Evolutionary conservation across 179 eudicot genomes (phyloP), one percentile per base, ranked within the genome.

Genomic region (Heliamphora pulchella): DNA sequence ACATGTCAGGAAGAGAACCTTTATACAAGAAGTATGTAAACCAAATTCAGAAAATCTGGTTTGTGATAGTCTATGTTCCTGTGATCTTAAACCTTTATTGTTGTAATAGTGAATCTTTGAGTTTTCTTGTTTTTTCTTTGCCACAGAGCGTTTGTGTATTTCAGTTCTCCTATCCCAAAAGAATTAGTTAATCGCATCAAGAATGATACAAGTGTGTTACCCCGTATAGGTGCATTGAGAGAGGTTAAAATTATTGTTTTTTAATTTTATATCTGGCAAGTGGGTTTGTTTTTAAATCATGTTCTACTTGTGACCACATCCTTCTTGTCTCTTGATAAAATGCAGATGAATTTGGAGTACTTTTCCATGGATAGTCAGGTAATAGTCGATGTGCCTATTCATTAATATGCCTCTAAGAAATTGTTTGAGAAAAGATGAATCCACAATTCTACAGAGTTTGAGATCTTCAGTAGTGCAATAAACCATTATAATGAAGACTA

Each of bases 1-100:
- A 96, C 88, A 96, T 94, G 98, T 94, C 98, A 54, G 98, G 99
- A 89, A 89, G 99, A 89, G 98, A 94, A 89, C 99, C 99, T 70
- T 83, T 96, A 79, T 96, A 96, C 89, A 91, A 82, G 86, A 96
- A 92, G 99, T 96, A 88, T 15, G 98, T 87, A 39, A 77, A 76
- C 54, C 59, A 58, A 64, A 17, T 78, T 72, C 22, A 22, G 5
- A 10, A 72, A 54, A 59, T 39, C 53, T 55, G 44, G 43, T 14
- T 50, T 22, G 39, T 69, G 62, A 8, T 81, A 18, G 74, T 17
- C 41, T 59, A 50, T 39, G 54, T 82, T 58, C 53, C 48, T 59
- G 66, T 14, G 59, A 80, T 77, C 51, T 82, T 63, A 7, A 74
- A 10, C 78, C 11, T 78, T 14, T 53, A 72, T 79, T 81, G 17